Percentiles rank a stretch among this genome's conserved stretches.
Conservation (phyloP, 208 protist genomes). For the Trypanosoma conorhini region DNA sequence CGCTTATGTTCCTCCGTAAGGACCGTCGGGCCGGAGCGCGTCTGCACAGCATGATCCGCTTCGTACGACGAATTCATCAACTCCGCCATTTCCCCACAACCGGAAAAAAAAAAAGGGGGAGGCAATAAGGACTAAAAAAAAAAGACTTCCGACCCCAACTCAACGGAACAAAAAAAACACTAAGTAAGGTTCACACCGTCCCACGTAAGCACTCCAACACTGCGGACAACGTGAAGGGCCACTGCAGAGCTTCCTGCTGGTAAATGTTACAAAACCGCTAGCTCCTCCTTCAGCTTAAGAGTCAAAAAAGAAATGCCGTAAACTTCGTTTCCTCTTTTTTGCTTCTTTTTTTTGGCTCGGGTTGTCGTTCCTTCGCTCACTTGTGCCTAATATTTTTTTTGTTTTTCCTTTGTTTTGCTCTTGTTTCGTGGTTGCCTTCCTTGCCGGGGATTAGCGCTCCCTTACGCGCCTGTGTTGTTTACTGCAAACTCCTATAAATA, state of each 20-base stretch:
- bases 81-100: not conserved
- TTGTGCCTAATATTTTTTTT: not conserved
- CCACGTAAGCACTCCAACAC: too few species aligned
- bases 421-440: not conserved
- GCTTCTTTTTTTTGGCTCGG: too few species aligned
- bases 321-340: too few species aligned
- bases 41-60: constrained; percentile 35
- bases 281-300: too few species aligned
- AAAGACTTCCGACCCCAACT: not conserved
- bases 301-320: too few species aligned
- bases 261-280: too few species aligned
- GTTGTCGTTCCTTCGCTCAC: not conserved
- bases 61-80: constrained; percentile 29
- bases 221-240: too few species aligned
- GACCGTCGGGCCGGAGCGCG: constrained; percentile 37
- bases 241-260: too few species aligned
- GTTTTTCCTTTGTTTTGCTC: not conserved
- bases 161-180: too few species aligned
- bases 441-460: too few species aligned
- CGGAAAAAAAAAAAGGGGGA: not conserved
- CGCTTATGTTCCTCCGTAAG: constrained; percentile 51
- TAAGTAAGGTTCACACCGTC: too few species aligned
- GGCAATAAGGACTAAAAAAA: not conserved
- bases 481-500: not conserved
- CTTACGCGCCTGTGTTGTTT: not conserved